phyloP scores from a whole-genome alignment of 805 yeast species.

The Barnettozyma pratensis region DNA sequence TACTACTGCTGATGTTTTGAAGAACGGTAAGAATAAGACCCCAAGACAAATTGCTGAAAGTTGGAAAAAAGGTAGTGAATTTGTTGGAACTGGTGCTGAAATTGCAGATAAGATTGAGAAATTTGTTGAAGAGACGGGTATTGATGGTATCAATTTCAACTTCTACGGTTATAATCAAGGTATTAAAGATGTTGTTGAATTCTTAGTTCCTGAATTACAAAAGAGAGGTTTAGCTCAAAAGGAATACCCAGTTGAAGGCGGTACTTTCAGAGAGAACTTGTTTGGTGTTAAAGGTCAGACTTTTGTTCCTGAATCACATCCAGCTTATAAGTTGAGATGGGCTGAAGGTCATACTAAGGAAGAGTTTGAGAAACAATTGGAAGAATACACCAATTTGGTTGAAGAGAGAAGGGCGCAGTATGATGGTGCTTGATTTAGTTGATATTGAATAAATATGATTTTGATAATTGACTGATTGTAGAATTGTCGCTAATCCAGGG shows the following conservation, averaged over 20 bases:
- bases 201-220: constrained; percentile 33
- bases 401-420: constrained; percentile 1
- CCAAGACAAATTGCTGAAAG: constrained; percentile 7
- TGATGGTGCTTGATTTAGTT: not conserved
- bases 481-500: too few species aligned
- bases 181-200: constrained; percentile 35
- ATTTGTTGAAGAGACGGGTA: constrained; percentile 34
- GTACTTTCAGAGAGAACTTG: constrained; percentile 23
- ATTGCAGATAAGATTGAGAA: constrained; percentile 35
- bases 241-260: constrained; percentile 30
- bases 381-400: not conserved
- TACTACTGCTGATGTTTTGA: constrained; percentile 10
- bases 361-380: constrained; percentile 20
- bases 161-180: constrained; percentile 34
- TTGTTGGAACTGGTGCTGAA: constrained; percentile 30
- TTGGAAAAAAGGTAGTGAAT: constrained; percentile 16
- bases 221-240: constrained; percentile 31
- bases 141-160: constrained; percentile 39
- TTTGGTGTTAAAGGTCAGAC: constrained; percentile 16
- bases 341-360: constrained; percentile 7
- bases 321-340: constrained; percentile 9
- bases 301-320: constrained; percentile 19
- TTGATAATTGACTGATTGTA: too few species aligned
- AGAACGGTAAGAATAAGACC: not conserved
- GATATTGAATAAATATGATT: not conserved